A percentile compares a stretch with the other conserved stretches of the same genome.
These are phyloP conservation scores for Centaurea solstitialis DNA, from an alignment of 129 eudicot species.

Conservation along the genomic window DNA sequence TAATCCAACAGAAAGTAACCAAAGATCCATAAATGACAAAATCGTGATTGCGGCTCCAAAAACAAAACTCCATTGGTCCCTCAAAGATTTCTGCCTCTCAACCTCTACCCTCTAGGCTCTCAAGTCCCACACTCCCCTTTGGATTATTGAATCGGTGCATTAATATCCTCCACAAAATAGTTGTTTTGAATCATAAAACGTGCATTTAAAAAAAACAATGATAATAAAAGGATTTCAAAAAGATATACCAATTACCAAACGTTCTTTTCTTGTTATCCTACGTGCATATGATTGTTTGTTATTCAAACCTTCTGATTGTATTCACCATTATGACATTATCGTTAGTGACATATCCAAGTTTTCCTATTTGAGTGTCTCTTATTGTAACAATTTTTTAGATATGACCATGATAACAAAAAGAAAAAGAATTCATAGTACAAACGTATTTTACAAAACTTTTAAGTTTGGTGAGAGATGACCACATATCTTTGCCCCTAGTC, in stretches of 20 bases:
- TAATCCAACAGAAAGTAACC: background rate
- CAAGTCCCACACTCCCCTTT: background rate
- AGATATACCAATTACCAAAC: background rate
- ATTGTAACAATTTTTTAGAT: too few relatives aligned
- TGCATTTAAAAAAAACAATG: background rate
- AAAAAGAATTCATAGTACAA: background rate
- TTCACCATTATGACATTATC: background rate
- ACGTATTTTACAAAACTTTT: too few relatives aligned
- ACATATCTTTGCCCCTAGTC: background rate
- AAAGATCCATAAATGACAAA: background rate
- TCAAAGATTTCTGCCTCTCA: background rate
- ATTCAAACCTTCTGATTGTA: background rate
- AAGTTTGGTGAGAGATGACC: background rate
- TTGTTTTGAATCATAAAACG: background rate
- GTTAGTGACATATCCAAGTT: too few relatives aligned
- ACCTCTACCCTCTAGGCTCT: background rate
- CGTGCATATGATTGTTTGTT: background rate
- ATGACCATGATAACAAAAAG: background rate
- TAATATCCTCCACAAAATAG: background rate
- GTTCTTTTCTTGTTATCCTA: background rate
- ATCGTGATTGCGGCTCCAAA: background rate
- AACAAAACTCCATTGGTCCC: background rate
- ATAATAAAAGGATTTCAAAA: background rate
- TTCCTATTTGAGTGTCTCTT: background rate
- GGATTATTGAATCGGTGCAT: background rate